Evolutionary conservation across 306 rosid species (phyloP).

Genomic region (Vicia villosa): DNA sequence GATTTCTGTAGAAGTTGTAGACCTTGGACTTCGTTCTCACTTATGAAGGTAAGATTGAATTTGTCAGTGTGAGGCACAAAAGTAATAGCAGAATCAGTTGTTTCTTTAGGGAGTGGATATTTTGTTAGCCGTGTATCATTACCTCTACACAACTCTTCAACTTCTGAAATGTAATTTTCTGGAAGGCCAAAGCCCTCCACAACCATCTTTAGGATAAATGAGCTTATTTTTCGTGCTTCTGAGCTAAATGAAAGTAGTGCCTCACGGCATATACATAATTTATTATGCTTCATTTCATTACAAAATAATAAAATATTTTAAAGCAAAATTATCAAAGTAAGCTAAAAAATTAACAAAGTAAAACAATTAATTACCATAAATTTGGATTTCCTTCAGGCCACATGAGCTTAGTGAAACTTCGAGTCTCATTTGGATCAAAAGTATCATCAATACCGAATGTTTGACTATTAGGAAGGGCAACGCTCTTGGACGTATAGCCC

Average conservation of each 20-base stretch:
- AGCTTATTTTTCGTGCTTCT: conserved; percentile 39
- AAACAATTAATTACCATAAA: conserved; percentile 42
- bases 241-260: conserved; percentile 39
- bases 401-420: conserved; percentile 51
- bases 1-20: no score
- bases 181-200: conserved; percentile 48
- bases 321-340: no score
- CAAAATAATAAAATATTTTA: no score
- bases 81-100: no score
- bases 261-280: conserved; percentile 38
- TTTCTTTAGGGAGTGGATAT: no score
- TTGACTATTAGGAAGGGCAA: no score
- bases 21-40: not conserved
- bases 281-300: no score
- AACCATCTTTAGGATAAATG: conserved; percentile 43
- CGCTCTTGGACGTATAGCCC: no score
- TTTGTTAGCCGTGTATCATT: no score
- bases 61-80: not conserved
- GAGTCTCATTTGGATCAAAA: conserved; percentile 3
- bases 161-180: not conserved
- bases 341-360: not conserved
- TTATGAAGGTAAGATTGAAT: not conserved
- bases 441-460: no score
- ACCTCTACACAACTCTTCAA: no score
- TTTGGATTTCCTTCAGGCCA: conserved; percentile 57